Conservation (phyloP, 2,329 filamentous ascomycete species). For the Neofusicoccum kwambonambiense region DNA sequence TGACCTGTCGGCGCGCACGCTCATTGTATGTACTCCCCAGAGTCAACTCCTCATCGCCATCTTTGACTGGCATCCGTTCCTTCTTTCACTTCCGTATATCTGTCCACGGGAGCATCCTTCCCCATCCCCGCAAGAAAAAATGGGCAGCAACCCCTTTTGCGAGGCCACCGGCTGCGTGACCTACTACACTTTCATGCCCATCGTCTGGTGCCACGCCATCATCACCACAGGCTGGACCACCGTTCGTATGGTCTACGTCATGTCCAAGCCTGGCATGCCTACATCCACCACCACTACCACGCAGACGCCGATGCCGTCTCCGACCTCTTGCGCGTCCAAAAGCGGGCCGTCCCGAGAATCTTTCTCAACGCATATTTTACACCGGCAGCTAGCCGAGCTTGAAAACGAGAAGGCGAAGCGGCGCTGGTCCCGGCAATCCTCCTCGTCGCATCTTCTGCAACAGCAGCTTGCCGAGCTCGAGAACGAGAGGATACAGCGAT, state of each 20-base stretch:
- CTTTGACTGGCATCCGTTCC: neutral
- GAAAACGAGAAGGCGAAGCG: neutral
- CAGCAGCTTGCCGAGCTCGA: too few relatives aligned
- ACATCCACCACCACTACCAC: neutral
- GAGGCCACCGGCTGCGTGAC: neutral
- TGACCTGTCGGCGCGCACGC: too few relatives aligned
- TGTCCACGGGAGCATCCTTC: neutral
- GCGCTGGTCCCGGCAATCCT: neutral
- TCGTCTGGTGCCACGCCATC: constrained; percentile 4
- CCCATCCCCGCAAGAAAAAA: neutral
- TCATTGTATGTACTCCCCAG: too few relatives aligned
- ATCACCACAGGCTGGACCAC: neutral
- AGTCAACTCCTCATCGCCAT: too few relatives aligned
- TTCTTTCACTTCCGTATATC: too few relatives aligned
- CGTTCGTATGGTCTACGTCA: neutral
- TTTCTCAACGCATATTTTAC: neutral
- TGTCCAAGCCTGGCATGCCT: neutral
- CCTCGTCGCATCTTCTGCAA: neutral
- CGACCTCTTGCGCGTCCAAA: neutral
- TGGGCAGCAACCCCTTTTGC: neutral
- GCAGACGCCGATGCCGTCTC: neutral
- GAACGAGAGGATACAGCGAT: too few relatives aligned
- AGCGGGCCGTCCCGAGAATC: neutral
- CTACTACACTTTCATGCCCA: neutral
- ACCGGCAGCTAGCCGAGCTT: neutral